These are phyloP conservation scores for Fusarium brachygibbosum DNA, from an alignment of 2,329 filamentous ascomycete genomes.

Conservation along the genomic window DNA sequence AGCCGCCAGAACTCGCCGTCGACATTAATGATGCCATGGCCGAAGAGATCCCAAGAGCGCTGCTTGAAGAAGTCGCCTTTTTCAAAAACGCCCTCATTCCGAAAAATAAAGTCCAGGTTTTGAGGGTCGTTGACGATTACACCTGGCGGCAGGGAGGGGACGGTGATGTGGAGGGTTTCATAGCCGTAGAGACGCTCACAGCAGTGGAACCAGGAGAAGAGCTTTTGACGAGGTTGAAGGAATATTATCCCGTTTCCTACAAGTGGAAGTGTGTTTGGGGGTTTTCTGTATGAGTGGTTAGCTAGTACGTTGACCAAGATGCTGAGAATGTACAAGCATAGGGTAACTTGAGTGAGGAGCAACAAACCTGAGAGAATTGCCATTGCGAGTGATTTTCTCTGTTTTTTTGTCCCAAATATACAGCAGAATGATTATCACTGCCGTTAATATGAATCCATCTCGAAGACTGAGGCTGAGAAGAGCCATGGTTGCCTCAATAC, in stretches of 20 bases:
- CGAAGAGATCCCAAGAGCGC: conserved; percentile 73
- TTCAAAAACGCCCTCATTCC: conserved; percentile 70
- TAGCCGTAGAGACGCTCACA: conserved; percentile 69
- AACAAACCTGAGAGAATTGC: conserved; percentile 35
- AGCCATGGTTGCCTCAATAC: conserved; percentile 21
- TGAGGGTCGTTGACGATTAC: conserved; percentile 73
- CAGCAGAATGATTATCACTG: neutral
- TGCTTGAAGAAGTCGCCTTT: conserved; percentile 74
- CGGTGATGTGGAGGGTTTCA: conserved; percentile 73
- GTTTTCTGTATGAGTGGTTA: conserved; percentile 53
- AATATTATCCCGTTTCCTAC: conserved; percentile 73
- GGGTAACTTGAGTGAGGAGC: conserved; percentile 8
- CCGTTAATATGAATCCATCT: conserved; percentile 1
- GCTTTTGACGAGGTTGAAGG: conserved; percentile 69
- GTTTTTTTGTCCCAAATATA: conserved; percentile 14
- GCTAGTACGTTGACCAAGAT: neutral
- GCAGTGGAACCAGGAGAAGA: conserved; percentile 73
- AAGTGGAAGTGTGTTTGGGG: conserved; percentile 66
- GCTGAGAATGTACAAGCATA: neutral
- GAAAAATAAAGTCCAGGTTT: conserved; percentile 74
- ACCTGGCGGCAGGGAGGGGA: conserved; percentile 72
- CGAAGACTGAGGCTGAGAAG: conserved; percentile 27
- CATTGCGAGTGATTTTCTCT: conserved; percentile 40
- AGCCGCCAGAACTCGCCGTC: conserved; percentile 74
- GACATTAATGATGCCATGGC: conserved; percentile 75